A percentile compares a stretch with the other conserved stretches of the same genome.
These are phyloP conservation scores for Schwanniomyces vanrijiae DNA, from an alignment of 805 yeast species.

Conservation along the genomic window DNA sequence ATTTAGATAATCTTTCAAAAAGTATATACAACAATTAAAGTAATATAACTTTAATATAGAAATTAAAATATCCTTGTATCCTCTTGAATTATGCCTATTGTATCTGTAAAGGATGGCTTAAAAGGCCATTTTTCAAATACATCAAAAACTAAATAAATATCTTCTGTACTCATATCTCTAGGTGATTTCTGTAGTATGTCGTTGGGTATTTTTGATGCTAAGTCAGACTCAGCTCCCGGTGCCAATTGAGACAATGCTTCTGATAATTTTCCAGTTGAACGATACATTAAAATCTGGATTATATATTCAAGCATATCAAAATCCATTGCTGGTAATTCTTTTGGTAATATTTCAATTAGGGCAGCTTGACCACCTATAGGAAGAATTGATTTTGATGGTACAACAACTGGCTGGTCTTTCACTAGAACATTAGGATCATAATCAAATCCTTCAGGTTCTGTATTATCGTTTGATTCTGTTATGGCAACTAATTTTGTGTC, in stretches of 20 bases:
- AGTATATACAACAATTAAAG: neutral
- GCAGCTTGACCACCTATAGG: conserved; percentile 43
- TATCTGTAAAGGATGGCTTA: conserved; percentile 52
- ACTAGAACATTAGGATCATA: conserved; percentile 37
- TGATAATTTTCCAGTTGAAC: conserved; percentile 42
- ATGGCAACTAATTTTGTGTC: conserved; percentile 58
- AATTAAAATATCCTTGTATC: conserved; percentile 9
- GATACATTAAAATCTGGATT: conserved; percentile 56
- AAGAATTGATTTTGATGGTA: conserved; percentile 25
- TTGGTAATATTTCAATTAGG: conserved; percentile 55
- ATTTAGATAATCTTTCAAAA: neutral
- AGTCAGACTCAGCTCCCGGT: conserved; percentile 74
- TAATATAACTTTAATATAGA: neutral
- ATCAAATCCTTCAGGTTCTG: conserved; percentile 25
- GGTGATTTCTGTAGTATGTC: conserved; percentile 46
- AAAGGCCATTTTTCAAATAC: conserved; percentile 80
- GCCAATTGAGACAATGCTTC: conserved; percentile 60
- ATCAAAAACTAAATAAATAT: conserved; percentile 51
- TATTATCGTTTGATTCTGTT: conserved; percentile 20
- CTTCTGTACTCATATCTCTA: conserved; percentile 51
- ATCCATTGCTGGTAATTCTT: conserved; percentile 25
- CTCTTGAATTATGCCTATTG: conserved; percentile 13
- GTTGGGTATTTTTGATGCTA: conserved; percentile 23
- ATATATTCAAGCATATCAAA: conserved; percentile 68
- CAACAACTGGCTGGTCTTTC: conserved; percentile 36